A percentile compares a stretch with the other conserved stretches of the same genome.
Conservation (phyloP, 2,329 filamentous ascomycete species). For the Microdochium trichocladiopsis region DNA sequence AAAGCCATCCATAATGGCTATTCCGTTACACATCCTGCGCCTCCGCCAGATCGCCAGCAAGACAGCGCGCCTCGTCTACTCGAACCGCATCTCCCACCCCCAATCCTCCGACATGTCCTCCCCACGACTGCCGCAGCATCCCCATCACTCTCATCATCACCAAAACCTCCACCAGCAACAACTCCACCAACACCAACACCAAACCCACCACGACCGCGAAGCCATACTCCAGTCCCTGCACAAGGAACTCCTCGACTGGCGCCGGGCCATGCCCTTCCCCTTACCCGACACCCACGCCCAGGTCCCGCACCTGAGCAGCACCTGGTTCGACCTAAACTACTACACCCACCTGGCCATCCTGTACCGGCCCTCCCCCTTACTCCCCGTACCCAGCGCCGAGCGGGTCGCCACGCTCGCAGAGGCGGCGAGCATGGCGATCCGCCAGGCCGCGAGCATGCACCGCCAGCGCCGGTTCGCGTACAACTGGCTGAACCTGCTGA, state of each 20-base stretch:
- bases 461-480: constrained; percentile 30
- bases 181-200: background rate
- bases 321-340: constrained; percentile 41
- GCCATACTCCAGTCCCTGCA: constrained; percentile 25
- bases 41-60: constrained; percentile 32
- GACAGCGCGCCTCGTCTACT: constrained; percentile 30
- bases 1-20: constrained; percentile 25
- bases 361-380: constrained; percentile 35
- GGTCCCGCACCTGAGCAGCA: constrained; percentile 33
- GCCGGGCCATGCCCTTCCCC: constrained; percentile 35
- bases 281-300: constrained; percentile 26
- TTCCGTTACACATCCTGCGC: constrained; percentile 32
- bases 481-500: constrained; percentile 33
- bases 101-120: background rate
- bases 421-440: constrained; percentile 33
- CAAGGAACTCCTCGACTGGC: constrained; percentile 33
- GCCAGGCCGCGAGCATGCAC: constrained; percentile 28
- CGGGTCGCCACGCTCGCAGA: constrained; percentile 28
- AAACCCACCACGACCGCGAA: constrained; percentile 12
- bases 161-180: background rate
- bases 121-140: too few species aligned
- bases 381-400: constrained; percentile 24
- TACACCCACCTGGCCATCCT: constrained; percentile 36
- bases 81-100: constrained; percentile 10
- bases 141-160: background rate